Base-by-base conservation (phyloP, 805 yeast species). In the Tetrapisispora nanseiensis region DNA sequence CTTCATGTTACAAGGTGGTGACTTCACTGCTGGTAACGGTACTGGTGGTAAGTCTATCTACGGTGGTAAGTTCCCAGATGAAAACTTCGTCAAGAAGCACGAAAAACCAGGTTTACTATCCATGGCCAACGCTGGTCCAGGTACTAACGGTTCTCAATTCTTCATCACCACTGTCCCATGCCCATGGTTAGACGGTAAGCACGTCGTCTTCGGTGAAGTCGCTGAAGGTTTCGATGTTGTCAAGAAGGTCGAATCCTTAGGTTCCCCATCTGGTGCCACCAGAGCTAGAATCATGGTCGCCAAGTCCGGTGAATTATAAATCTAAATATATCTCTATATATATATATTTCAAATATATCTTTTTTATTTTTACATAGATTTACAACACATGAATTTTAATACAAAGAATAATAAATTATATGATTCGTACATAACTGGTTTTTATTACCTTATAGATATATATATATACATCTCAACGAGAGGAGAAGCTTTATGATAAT, bases 1-100 rank as follows among this genome's bases (percentile, higher is more conserved):
- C 69, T 92, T 92, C 78, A 90, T 90, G 98, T 76, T 92, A 67
- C 97, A 92, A 76, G 97, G 94, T 70, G 94, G 94, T 75, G 95
- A 85, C 69, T 82, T 85, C 78, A 83, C 92, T 67, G 72, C 75
- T 70, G 86, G 86, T 69, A 83, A 87, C 71, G 98, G 98, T 67
- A 83, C 94, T 59, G 98, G 98, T 67, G 98, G 98, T 68, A 82
- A 81, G 68, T 82, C 90, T 47, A 84, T 84, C 69, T 84, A 83
- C 66, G 90, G 90, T 55, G 78, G 74, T 47, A 79, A 74, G 63
- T 83, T 83, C 68, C 60, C 62, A 43, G 94, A 83, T 59, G 94
- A 83, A 65, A 82, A 81, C 76, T 83, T 83, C 62, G 51, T 58
- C 61, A 70, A 71, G 70, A 80, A 67, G 61, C 97, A 90, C 78